Percentiles rank a stretch among this genome's conserved stretches.
These are phyloP conservation scores for Domatiomyces catenatus DNA, from an alignment of 2,329 filamentous ascomycete species.

Conservation along the genomic window DNA sequence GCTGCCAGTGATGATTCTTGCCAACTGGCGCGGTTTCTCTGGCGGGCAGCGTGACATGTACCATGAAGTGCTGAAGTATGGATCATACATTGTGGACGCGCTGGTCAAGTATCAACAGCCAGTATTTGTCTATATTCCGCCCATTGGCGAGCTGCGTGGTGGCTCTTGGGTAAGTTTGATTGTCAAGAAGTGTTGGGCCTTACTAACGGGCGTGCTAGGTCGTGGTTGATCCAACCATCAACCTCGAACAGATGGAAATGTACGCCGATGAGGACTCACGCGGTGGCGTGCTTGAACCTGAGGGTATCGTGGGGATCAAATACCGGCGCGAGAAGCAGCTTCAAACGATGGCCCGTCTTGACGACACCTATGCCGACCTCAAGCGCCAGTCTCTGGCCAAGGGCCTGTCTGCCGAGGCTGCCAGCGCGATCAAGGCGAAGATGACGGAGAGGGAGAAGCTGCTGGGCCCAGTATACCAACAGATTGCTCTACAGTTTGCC, in stretches of 20 bases:
- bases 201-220: constrained; percentile 39
- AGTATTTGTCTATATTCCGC: constrained; percentile 97
- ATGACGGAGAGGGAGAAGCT: constrained; percentile 75
- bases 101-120: constrained; percentile 98
- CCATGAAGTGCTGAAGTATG: constrained; percentile 99
- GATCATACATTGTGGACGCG: constrained; percentile 96
- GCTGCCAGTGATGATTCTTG: constrained; percentile 94
- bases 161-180: constrained; percentile 63
- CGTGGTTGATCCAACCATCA: constrained; percentile 96
- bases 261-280: constrained; percentile 91
- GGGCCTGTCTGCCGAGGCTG: constrained; percentile 55
- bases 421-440: constrained; percentile 64
- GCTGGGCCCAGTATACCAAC: constrained; percentile 79
- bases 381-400: constrained; percentile 61
- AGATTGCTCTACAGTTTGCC: constrained; percentile 92
- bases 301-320: constrained; percentile 97
- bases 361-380: constrained; percentile 66
- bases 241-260: constrained; percentile 96
- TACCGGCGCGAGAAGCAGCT: constrained; percentile 96
- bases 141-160: constrained; percentile 89
- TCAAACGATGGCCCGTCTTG: constrained; percentile 89
- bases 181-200: constrained; percentile 1
- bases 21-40: constrained; percentile 99
- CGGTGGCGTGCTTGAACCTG: constrained; percentile 92
- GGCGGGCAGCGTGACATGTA: constrained; percentile 99